These are phyloP conservation scores for Melanomma pulvis-pyrius DNA, from an alignment of 495 filamentous ascomycete genomes.

Conservation along the genomic window DNA sequence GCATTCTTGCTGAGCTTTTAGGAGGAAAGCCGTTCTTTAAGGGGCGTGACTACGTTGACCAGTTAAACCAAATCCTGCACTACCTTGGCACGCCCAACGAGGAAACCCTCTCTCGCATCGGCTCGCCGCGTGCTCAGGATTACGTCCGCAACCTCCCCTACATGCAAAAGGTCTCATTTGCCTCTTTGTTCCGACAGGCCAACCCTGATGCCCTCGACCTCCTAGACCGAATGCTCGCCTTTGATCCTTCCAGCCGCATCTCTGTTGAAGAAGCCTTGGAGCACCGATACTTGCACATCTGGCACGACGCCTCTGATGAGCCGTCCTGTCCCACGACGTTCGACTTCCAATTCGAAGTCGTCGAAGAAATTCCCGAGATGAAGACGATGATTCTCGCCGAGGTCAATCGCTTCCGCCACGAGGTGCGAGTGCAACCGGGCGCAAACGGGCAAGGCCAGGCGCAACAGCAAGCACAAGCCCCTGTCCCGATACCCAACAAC, in stretches of 20 bases:
- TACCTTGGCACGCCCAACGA: constrained; percentile 96
- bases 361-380: constrained; percentile 92
- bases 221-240: constrained; percentile 93
- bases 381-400: constrained; percentile 96
- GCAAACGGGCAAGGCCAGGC: background rate
- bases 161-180: constrained; percentile 93
- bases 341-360: constrained; percentile 96
- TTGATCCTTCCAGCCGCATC: constrained; percentile 89
- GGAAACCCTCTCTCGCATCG: constrained; percentile 90
- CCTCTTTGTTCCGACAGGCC: constrained; percentile 84
- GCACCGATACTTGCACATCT: constrained; percentile 94
- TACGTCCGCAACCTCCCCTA: constrained; percentile 97
- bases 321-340: constrained; percentile 90
- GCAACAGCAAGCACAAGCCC: constrained; percentile 15
- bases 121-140: constrained; percentile 93
- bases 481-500: constrained; percentile 38
- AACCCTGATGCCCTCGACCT: constrained; percentile 96
- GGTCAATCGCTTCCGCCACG: constrained; percentile 75
- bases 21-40: constrained; percentile 99
- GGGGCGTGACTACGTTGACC: constrained; percentile 97
- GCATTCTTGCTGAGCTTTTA: constrained; percentile 94
- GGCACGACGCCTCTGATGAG: constrained; percentile 97
- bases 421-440: constrained; percentile 58
- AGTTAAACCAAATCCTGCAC: constrained; percentile 98
- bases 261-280: constrained; percentile 91